These are phyloP conservation scores for Colletotrichum shisoi DNA, from an alignment of 2,329 filamentous ascomycete species.

Conservation along the genomic window DNA sequence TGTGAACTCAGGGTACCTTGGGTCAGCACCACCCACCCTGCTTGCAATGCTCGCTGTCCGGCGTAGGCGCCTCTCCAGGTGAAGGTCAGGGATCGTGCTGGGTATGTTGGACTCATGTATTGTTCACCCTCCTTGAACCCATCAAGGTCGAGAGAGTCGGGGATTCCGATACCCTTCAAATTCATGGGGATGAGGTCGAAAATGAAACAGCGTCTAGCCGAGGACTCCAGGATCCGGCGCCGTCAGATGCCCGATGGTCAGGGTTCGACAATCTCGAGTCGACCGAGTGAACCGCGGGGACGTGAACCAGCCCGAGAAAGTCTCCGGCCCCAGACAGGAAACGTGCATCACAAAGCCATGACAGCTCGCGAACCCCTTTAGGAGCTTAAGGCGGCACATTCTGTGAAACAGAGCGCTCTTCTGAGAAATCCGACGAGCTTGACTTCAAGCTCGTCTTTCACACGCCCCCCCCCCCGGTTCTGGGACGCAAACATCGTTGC, in stretches of 20 bases:
- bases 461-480: background rate
- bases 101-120: no score
- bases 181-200: background rate
- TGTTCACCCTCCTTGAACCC: background rate
- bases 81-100: background rate
- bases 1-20: fast-evolving
- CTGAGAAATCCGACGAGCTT: background rate
- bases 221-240: background rate
- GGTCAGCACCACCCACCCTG: background rate
- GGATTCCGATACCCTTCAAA: background rate
- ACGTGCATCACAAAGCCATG: background rate
- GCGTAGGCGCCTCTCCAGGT: background rate
- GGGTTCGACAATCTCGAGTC: background rate
- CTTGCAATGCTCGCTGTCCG: background rate
- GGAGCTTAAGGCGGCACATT: background rate
- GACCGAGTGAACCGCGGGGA: background rate
- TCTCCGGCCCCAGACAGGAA: background rate
- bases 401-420: no score
- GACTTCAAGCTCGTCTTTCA: background rate
- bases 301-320: background rate
- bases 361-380: background rate
- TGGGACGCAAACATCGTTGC: no score
- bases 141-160: background rate
- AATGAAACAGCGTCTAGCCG: background rate
- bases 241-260: background rate